Base-by-base conservation (phyloP, 1,284 basidiomycete genomes). In the Gomphus bonarii region DNA sequence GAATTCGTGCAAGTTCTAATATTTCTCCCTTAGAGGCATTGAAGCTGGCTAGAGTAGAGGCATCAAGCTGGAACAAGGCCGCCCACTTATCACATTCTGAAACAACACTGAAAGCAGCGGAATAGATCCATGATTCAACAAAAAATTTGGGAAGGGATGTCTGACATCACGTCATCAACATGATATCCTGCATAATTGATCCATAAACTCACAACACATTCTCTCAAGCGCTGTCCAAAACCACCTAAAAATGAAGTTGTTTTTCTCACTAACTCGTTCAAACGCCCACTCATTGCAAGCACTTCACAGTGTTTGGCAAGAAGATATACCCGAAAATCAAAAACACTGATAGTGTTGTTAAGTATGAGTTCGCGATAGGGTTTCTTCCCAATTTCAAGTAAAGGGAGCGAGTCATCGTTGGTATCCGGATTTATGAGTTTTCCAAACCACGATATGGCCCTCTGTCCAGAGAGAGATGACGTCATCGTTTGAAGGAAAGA, bases 61-160 rank as follows among this genome's bases (percentile, higher is more conserved):
- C 71, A 49, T 81, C 77, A 42, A 81, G 65, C 22, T 73, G 70
- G 25, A 73, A 65, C 0, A 69, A 63, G 16, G 70, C 69, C 43
- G 80, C 78, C 91, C 91, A 95, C 3, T 74, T 71, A 64, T 94
- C 88, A 64, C 88, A 92, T 64, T 88, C 85, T 18, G 91, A 85
- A 12, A 95, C 84, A 44, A 89, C 84, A 63, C 89, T 92, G 55
- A 95, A 74, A 22, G 92, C 86, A 1, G 93, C 92, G 10, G 90
- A 92, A 69, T 93, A 98, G 22, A 82, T 88, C 95, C 97, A 99
- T 0, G 89, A 88, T 68, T 97, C 91, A 42, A 97, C 76, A 65
- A 97, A 97, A 65, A 84, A 81, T 20, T 74, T 72, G 1, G 90
- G 84, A n/a, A 97, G 75, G 4, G 78, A 77, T 38, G 71, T 71